A percentile compares a stretch with the other conserved stretches of the same genome.
Conservation (phyloP, 768 basidiomycete genomes). For the Lactarius tabidus region DNA sequence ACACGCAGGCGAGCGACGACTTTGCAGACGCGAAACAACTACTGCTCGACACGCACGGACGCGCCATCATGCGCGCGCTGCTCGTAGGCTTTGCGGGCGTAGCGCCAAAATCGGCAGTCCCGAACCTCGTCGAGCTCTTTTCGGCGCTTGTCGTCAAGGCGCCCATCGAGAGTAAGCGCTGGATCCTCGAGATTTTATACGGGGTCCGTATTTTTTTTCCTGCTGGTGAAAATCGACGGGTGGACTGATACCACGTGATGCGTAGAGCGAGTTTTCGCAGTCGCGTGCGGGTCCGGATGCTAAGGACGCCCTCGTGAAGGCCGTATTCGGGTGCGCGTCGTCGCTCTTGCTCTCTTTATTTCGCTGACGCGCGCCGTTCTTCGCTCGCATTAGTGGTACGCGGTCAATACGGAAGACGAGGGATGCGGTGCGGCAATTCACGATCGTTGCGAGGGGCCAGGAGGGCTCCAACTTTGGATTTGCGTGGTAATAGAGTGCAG, state of each 20-base stretch:
- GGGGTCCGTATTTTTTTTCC: conserved; percentile 39
- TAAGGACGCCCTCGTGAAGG: conserved; percentile 75
- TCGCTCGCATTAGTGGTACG: conserved; percentile 41
- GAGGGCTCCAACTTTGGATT: conserved; percentile 87
- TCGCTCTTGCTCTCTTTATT: neutral
- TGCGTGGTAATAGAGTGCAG: conserved; percentile 38
- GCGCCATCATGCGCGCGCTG: conserved; percentile 64
- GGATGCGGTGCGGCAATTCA: conserved; percentile 86
- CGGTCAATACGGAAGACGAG: conserved; percentile 68
- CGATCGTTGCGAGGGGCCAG: conserved; percentile 75
- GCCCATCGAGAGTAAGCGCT: conserved; percentile 51
- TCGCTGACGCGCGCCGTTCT: neutral
- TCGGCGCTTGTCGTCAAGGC: conserved; percentile 59
- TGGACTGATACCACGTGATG: too few relatives aligned
- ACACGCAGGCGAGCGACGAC: conserved; percentile 59
- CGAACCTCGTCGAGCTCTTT: conserved; percentile 81
- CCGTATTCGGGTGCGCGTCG: conserved; percentile 55
- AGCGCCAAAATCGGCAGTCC: conserved; percentile 77
- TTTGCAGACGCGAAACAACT: conserved; percentile 52
- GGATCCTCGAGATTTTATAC: conserved; percentile 72
- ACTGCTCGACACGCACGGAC: conserved; percentile 54
- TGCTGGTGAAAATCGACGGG: neutral
- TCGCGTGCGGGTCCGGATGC: conserved; percentile 70
- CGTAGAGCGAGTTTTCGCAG: conserved; percentile 66
- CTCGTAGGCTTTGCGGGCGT: conserved; percentile 79